These are phyloP conservation scores for Tulasnella calospora DNA, from an alignment of 768 basidiomycete species.

Conservation along the genomic window DNA sequence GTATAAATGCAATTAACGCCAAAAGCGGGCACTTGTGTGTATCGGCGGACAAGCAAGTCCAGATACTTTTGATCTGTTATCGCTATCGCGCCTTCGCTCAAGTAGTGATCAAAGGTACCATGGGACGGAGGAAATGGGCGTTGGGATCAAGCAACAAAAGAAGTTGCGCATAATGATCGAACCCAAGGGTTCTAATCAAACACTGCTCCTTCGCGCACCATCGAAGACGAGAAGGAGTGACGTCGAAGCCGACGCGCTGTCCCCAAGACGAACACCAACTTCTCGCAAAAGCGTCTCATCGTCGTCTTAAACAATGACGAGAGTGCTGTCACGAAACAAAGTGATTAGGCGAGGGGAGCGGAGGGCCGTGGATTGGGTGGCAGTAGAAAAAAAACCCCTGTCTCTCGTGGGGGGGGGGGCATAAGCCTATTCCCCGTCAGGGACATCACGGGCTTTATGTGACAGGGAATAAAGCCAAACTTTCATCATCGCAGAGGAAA, in stretches of 20 bases:
- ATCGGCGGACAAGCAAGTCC: neutral
- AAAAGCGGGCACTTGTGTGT: neutral
- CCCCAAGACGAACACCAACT: neutral
- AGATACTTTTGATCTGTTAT: neutral
- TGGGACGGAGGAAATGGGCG: neutral
- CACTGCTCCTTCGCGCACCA: neutral
- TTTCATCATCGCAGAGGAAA: neutral
- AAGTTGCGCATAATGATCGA: neutral
- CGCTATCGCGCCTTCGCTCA: neutral
- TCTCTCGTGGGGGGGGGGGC: neutral
- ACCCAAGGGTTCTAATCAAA: neutral
- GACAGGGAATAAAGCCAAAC: neutral
- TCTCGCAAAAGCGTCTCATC: neutral
- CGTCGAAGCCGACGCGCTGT: too few species aligned
- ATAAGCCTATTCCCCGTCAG: neutral
- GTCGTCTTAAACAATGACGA: neutral
- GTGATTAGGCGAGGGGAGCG: neutral
- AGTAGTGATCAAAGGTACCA: neutral
- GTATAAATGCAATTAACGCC: neutral
- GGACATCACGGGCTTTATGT: neutral
- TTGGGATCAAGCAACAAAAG: neutral
- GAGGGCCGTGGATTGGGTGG: neutral
- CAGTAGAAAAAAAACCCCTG: neutral
- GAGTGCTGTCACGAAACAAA: neutral
- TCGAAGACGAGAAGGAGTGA: neutral